phyloP scores from a whole-genome alignment of 257 asterid genomes.

The Nicotiana obtusifolia region DNA sequence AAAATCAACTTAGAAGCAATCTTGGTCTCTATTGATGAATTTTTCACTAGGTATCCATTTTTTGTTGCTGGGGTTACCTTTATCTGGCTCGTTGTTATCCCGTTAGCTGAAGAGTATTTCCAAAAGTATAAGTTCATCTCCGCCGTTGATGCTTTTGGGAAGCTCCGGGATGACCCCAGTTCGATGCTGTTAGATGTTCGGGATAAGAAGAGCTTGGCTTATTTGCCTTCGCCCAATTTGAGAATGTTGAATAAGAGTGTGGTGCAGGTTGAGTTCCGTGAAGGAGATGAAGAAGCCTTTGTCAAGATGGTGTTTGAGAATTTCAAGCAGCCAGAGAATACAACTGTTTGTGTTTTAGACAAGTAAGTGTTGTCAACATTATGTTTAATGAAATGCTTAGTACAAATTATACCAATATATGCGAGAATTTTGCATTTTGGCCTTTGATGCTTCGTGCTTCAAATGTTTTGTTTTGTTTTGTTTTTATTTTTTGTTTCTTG shows the following conservation, averaged over 20 bases:
- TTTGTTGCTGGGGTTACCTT: slow-evolving; percentile 73
- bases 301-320: slow-evolving; percentile 52
- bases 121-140: slow-evolving; percentile 68
- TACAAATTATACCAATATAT: background rate
- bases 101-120: slow-evolving; percentile 56
- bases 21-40: slow-evolving; percentile 65
- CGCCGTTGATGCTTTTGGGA: slow-evolving; percentile 76
- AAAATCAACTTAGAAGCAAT: slow-evolving; percentile 69
- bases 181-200: slow-evolving; percentile 75
- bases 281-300: slow-evolving; percentile 73
- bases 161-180: slow-evolving; percentile 69
- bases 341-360: slow-evolving; percentile 69
- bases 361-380: slow-evolving; percentile 44
- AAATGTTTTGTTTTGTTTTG: too few species aligned
- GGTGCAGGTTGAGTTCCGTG: slow-evolving; percentile 60
- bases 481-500: too few species aligned
- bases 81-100: slow-evolving; percentile 77
- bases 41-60: slow-evolving; percentile 69
- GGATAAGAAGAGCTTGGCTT: slow-evolving; percentile 57
- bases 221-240: slow-evolving; percentile 71
- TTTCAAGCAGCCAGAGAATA: slow-evolving; percentile 49
- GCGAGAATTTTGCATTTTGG: background rate
- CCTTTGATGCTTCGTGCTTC: background rate
- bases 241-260: slow-evolving; percentile 55
- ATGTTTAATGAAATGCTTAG: background rate